Evolutionary conservation across 441 rosid species (phyloP).

Genomic region (Populus hybrid): DNA sequence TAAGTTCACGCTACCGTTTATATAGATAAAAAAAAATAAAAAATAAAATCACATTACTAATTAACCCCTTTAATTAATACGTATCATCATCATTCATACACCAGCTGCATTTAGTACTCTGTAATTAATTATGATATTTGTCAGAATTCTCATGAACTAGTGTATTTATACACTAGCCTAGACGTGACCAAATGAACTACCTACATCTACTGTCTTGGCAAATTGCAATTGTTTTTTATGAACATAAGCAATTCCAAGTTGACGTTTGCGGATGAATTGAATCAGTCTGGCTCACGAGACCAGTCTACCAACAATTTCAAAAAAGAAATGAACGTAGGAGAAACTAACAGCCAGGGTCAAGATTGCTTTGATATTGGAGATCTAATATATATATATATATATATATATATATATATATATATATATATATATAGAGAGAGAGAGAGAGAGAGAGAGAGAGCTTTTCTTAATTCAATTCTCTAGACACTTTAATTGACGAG

Average conservation of each 20-base stretch:
- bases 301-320: not conserved
- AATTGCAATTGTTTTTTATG: not conserved
- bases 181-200: conserved; percentile 1
- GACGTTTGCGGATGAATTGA: not conserved
- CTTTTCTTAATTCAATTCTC: too few species aligned
- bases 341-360: not conserved
- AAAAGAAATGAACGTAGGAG: not conserved
- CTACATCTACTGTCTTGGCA: not conserved
- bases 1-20: not conserved
- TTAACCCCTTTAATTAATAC: not conserved
- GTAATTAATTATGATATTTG: not conserved
- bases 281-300: conserved; percentile 9
- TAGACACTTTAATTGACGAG: too few species aligned
- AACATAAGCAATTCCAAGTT: conserved; percentile 5
- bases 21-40: not conserved
- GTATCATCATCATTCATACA: not conserved
- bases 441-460: too few species aligned
- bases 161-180: not conserved
- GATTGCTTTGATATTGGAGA: not conserved
- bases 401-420: too few species aligned
- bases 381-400: too few species aligned
- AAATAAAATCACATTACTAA: too few species aligned
- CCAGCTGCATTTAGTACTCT: not conserved
- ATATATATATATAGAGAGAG: too few species aligned
- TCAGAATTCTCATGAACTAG: not conserved